Conservation (phyloP, 2,329 filamentous ascomycete species). For the Apiospora sp. region DNA sequence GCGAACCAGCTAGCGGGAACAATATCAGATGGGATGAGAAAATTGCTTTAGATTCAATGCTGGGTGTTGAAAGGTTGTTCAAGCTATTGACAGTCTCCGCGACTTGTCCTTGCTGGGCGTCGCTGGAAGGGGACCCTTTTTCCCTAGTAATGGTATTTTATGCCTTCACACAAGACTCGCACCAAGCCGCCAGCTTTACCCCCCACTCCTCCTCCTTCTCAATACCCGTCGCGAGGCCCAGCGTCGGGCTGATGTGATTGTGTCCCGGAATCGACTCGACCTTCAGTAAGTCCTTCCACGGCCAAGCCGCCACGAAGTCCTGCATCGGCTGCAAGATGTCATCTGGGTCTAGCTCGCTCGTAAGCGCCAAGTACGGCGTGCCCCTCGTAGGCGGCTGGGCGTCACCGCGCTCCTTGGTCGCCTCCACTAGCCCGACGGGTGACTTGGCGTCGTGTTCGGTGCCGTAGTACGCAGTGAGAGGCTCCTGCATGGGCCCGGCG, state of each 20-base stretch:
- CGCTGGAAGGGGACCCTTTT: background rate
- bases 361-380: constrained; percentile 34
- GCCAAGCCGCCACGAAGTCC: constrained; percentile 37
- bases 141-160: background rate
- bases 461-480: constrained; percentile 36
- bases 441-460: constrained; percentile 34
- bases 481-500: constrained; percentile 31
- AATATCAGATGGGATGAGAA: no score
- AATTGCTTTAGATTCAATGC: no score
- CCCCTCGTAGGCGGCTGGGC: constrained; percentile 30
- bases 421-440: constrained; percentile 34
- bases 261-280: constrained; percentile 36
- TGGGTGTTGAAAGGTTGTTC: no score
- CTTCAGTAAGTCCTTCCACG: constrained; percentile 30
- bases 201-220: constrained; percentile 43
- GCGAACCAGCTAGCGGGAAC: no score
- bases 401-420: constrained; percentile 31
- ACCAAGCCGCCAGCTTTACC: constrained; percentile 37
- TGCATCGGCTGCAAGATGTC: constrained; percentile 34
- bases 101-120: no score
- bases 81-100: no score
- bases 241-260: constrained; percentile 42
- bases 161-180: constrained; percentile 29
- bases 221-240: constrained; percentile 38
- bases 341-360: constrained; percentile 40